Base-by-base conservation (phyloP, 2,329 filamentous ascomycete species). In the Cercospora sp. region DNA sequence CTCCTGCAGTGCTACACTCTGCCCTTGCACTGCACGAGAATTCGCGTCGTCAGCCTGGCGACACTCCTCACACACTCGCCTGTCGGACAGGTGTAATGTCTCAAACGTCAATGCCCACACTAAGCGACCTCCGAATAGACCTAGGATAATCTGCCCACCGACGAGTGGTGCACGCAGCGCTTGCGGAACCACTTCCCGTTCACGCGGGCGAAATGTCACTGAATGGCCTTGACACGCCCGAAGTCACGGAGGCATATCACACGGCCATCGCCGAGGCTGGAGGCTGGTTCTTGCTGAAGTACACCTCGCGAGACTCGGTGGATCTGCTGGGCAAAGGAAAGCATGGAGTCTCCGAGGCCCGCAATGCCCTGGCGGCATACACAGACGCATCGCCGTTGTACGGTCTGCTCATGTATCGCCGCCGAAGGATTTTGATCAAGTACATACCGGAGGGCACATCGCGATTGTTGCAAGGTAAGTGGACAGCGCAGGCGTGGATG, bases 281-380 rank as follows among this genome's bases (percentile, higher is more conserved):
- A 83, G 94, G 93, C 90, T 99, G 95, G 95, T 95, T 99, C 77
- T 87, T 98, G 70, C 88, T 99, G 74, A 94, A 94, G 79, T 99
- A 99, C 81, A 86, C 88, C 70, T 90, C 90, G 69, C 90, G 95
- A 80, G 95, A 99, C 83, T 92, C 94, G 74, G 86, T 99, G 69
- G 89, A 92, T 72, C 81, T 99, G 66, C 84, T 95, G 67, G 87
- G 85, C 68, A 88, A 87, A 73, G 95, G 95, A 60, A 90, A 85
- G 72, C 91, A 92, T 72, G 94, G 95, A 70, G 90, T 97, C 67
- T 86, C 89, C 69, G 95, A 98, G 78, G 89, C 95, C 72, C 90
- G 93, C 76, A 89, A 89, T 75, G 87, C 89, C 66, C 90, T 98
- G 73, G 87, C 90, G 67, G 84, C 87, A 70, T 96, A 96, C 78